Evolutionary conservation across 2,329 filamentous ascomycete genomes (phyloP).

Genomic region (Fusarium newnesense): DNA sequence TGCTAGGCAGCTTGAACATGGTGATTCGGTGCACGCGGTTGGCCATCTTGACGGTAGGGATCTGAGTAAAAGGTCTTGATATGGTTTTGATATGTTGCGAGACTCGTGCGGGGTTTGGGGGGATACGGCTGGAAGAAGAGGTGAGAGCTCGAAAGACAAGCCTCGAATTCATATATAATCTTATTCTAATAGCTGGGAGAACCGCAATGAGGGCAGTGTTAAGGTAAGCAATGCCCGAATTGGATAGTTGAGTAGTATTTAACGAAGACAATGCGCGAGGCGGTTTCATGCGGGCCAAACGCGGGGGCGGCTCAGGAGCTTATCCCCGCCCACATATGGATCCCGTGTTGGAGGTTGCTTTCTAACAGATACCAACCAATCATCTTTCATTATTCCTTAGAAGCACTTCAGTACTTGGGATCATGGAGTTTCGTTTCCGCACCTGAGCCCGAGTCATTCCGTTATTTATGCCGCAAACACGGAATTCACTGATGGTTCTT

Average conservation of each 20-base stretch:
- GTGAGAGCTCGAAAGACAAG: conserved; percentile 7
- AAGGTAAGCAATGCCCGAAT: background rate
- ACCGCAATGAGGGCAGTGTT: background rate
- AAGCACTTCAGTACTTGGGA: background rate
- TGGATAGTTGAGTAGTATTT: background rate
- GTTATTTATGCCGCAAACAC: conserved; percentile 10
- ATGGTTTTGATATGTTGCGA: background rate
- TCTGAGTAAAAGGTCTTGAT: conserved; percentile 13
- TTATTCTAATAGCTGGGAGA: background rate
- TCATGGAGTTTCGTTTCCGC: conserved; percentile 11
- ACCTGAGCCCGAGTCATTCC: conserved; percentile 7
- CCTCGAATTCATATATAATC: conserved; percentile 31
- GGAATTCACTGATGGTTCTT: background rate
- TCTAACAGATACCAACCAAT: conserved; percentile 5
- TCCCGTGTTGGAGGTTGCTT: conserved; percentile 1
- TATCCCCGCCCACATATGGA: background rate
- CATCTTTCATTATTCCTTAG: conserved; percentile 6
- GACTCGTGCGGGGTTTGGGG: background rate
- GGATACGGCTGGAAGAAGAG: conserved; percentile 3
- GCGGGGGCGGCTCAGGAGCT: conserved; percentile 12
- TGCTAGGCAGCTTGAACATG: conserved; percentile 63
- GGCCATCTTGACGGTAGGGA: conserved; percentile 49
- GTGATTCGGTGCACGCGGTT: conserved; percentile 60
- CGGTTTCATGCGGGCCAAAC: conserved; percentile 34
- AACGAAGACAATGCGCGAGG: conserved; percentile 8